A percentile compares a stretch with the other conserved stretches of the same genome.
phyloP scores from a whole-genome alignment of 345 rosid species.

The Boechera retrofracta region DNA sequence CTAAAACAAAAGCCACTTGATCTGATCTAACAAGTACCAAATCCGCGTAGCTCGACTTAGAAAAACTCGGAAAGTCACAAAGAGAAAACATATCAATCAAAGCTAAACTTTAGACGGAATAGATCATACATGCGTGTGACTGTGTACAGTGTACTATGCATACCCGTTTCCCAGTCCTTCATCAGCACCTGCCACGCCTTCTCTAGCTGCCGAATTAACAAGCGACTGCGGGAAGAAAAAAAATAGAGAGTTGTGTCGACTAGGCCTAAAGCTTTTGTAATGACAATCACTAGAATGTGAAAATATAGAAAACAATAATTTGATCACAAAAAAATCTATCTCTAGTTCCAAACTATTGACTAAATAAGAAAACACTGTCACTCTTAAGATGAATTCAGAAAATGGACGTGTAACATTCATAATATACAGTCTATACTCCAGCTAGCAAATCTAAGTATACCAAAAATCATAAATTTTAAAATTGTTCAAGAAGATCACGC shows the following conservation, averaged over 20 bases:
- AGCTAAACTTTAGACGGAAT: constrained; percentile 6
- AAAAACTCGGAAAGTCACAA: neutral
- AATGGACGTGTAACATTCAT: too few species aligned
- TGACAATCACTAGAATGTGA: constrained; percentile 13
- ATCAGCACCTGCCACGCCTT: constrained; percentile 35
- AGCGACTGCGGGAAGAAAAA: constrained; percentile 21
- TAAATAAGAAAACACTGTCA: too few species aligned
- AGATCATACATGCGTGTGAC: constrained; percentile 31
- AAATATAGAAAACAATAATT: neutral
- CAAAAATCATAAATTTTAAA: too few species aligned
- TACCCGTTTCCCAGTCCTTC: constrained; percentile 32
- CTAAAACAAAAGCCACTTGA: neutral
- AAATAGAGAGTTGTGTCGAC: constrained; percentile 2
- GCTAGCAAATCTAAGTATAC: too few species aligned
- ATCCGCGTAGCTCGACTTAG: neutral
- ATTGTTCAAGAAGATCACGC: too few species aligned
- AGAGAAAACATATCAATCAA: neutral
- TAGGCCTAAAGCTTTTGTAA: neutral
- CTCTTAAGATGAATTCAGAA: too few species aligned
- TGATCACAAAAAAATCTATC: too few species aligned
- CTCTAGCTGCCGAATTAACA: constrained; percentile 39
- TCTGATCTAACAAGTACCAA: neutral
- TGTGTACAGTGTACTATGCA: constrained; percentile 7
- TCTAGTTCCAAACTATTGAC: too few species aligned
- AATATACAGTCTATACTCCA: too few species aligned